Evolutionary conservation across 164 flowering plant species (phyloP), one percentile per base, ranked within the genome.

Genomic region (Cinnamomum chago): DNA sequence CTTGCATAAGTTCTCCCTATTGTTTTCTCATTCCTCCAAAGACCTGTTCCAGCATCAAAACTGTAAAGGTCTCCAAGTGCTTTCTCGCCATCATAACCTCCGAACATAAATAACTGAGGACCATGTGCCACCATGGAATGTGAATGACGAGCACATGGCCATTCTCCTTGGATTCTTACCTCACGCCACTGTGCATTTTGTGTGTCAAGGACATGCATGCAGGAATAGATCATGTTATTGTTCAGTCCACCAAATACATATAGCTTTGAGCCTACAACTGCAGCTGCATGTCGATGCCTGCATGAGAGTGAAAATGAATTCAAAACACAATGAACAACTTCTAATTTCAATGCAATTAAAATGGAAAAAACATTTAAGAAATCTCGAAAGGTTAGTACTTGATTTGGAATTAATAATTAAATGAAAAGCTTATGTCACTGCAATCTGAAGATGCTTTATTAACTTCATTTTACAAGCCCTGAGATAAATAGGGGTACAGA

Each of bases 221-320:
- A 86, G 70, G 96, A 89, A 79, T 66, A 85, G 67, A 92, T 70
- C 47, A 35, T 50, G 60, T 86, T 89, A 83, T 83, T 80, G 79
- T 85, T 75, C 71, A 95, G 90, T 58, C 99, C 98, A 40, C 98
- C 99, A 84, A 83, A 92, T 62, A 93, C 85, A 81, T 89, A 95
- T 58, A 93, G 87, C 27, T 86, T 85, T 70, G 89, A 83, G 22
- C 91, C 96, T 58, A 86, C 82, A 70, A 79, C 89, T 62, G 95
- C 96, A 71, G 99, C 94, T 65, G 99, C 91, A 85, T 95, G 99
- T 30, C 99, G 92, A 80, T 95, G 99, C 93, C 99, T 95, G 89
- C 58, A 62, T 13, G 68, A 68, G 15, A 76, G 28, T 60, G n/a
- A 5, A 13, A 35, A 55, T 60, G 15, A 58, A 52, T 72, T 70